Percentiles rank a stretch among this genome's conserved stretches.
Conservation (phyloP, 2,329 filamentous ascomycete species). For the Penicillium hordei region DNA sequence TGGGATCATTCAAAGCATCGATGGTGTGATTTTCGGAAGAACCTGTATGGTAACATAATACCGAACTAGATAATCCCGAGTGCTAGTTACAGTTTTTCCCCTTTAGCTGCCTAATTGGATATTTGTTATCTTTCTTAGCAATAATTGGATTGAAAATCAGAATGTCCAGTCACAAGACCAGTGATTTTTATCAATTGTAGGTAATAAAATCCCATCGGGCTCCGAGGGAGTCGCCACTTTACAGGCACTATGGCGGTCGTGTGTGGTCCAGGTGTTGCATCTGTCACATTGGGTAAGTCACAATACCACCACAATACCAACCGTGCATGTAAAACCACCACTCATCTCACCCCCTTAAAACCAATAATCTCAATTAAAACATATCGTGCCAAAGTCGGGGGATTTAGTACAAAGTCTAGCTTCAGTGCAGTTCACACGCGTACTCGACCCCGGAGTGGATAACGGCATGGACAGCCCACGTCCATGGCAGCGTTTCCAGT, state of each 20-base stretch:
- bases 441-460: slow-evolving; percentile 20
- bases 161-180: slow-evolving; percentile 3
- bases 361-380: background rate
- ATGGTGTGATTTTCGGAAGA: slow-evolving; percentile 28
- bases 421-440: slow-evolving; percentile 9
- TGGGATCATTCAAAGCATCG: slow-evolving; percentile 21
- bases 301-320: slow-evolving; percentile 15
- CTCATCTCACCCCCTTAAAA: slow-evolving; percentile 1
- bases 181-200: slow-evolving; percentile 1
- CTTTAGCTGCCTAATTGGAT: background rate
- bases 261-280: slow-evolving; percentile 9
- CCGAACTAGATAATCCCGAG: background rate
- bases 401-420: background rate
- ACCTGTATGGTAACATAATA: slow-evolving; percentile 4
- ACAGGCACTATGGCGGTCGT: background rate
- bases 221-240: slow-evolving; percentile 17
- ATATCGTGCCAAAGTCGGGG: background rate
- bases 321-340: slow-evolving; percentile 9
- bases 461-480: slow-evolving; percentile 6
- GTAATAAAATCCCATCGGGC: slow-evolving; percentile 1
- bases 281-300: slow-evolving; percentile 6
- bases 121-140: background rate
- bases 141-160: background rate
- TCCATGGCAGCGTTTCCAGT: background rate
- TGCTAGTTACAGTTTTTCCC: background rate